Conservation (phyloP, 805 yeast species). For the Metschnikowia dekortorum region DNA sequence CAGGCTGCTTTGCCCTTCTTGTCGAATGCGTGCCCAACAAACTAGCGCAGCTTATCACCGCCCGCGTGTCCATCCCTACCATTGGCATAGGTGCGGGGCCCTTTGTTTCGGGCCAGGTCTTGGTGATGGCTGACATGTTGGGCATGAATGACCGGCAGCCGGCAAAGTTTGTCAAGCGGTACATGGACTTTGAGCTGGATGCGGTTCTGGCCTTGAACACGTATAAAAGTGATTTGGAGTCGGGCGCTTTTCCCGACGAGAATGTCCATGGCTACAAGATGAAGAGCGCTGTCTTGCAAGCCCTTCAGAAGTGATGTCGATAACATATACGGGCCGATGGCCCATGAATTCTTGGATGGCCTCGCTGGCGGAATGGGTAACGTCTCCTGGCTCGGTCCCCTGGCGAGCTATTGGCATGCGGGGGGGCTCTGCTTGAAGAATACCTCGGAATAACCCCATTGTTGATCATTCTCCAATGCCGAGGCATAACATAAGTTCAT, state of each 20-base stretch:
- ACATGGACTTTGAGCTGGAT: slow-evolving; percentile 45
- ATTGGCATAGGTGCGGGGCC: slow-evolving; percentile 97
- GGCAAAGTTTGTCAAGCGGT: slow-evolving; percentile 71
- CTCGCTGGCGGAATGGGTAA: too few relatives aligned
- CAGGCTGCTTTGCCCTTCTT: slow-evolving; percentile 74
- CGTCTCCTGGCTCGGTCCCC: too few relatives aligned
- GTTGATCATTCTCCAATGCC: too few relatives aligned
- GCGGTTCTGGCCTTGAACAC: slow-evolving; percentile 49
- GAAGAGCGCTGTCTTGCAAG: slow-evolving; percentile 52
- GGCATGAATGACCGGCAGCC: slow-evolving; percentile 57
- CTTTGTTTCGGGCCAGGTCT: slow-evolving; percentile 79
- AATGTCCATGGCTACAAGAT: slow-evolving; percentile 64
- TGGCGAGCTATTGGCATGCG: too few relatives aligned
- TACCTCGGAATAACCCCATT: too few relatives aligned
- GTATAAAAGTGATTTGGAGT: slow-evolving; percentile 59
- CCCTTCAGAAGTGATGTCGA: slow-evolving; percentile 8
- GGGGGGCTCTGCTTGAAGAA: too few relatives aligned
- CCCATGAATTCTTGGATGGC: too few relatives aligned
- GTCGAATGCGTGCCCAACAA: slow-evolving; percentile 83
- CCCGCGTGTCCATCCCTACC: slow-evolving; percentile 62
- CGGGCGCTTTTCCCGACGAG: slow-evolving; percentile 53
- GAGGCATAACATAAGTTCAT: too few relatives aligned
- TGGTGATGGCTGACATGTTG: slow-evolving; percentile 79
- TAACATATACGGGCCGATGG: too few relatives aligned
- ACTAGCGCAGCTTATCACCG: slow-evolving; percentile 63